phyloP scores from a whole-genome alignment of 106 monocot genomes.

The Dioscorea dumetorum region DNA sequence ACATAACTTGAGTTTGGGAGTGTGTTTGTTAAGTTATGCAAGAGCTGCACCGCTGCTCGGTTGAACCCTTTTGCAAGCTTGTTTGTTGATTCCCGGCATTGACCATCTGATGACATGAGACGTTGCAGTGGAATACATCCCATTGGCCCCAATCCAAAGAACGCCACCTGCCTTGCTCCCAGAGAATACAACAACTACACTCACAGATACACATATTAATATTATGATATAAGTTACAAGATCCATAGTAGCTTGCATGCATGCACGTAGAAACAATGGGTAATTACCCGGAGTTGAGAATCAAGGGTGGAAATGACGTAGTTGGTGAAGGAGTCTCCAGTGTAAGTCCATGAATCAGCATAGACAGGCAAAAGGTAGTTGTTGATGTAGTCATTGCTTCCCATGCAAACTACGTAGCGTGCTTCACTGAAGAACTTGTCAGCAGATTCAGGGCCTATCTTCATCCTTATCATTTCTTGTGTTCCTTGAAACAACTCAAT shows the following conservation, averaged over 20 bases:
- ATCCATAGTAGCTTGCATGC: too few relatives aligned
- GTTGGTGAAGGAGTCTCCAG: constrained; percentile 44
- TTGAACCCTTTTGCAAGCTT: constrained; percentile 66
- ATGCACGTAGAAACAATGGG: too few relatives aligned
- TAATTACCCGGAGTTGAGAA: constrained; percentile 51
- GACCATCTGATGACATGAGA: constrained; percentile 42
- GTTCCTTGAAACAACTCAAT: constrained; percentile 89
- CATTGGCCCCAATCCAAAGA: constrained; percentile 95
- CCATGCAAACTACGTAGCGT: constrained; percentile 63
- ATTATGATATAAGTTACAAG: too few relatives aligned
- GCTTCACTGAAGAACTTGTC: constrained; percentile 60
- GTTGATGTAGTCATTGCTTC: constrained; percentile 98
- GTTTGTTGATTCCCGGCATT: constrained; percentile 71
- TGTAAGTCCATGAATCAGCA: constrained; percentile 78
- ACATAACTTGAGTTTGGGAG: constrained; percentile 66
- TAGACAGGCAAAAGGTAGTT: constrained; percentile 84
- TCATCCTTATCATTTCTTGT: constrained; percentile 59
- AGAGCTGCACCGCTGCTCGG: constrained; percentile 24
- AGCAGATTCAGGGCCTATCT: constrained; percentile 51
- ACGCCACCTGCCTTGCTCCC: constrained; percentile 59
- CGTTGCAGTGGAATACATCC: constrained; percentile 94
- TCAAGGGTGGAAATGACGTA: constrained; percentile 58
- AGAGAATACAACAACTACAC: constrained; percentile 44
- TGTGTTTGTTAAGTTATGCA: constrained; percentile 29
- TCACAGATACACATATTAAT: too few relatives aligned